Percentiles rank a stretch among this genome's conserved stretches.
Conservation (phyloP, 345 rosid genomes). For the Arabis alpina region DNA sequence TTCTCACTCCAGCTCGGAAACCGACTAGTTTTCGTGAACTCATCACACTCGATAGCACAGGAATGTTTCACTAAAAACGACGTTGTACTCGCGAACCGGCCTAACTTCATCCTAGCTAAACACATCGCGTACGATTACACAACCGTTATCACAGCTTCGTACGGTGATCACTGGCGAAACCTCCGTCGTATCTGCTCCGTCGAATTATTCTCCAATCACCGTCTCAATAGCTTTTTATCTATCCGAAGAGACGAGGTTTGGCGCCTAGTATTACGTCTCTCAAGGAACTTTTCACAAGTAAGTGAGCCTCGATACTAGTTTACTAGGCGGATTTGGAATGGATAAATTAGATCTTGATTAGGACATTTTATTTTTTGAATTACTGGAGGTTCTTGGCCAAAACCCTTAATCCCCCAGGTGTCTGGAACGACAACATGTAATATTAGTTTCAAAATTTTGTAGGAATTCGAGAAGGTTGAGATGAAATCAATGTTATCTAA, state of each 20-base stretch:
- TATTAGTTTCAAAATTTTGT: neutral
- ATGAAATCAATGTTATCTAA: conserved; percentile 43
- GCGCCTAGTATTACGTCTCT: conserved; percentile 38
- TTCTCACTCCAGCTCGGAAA: conserved; percentile 55
- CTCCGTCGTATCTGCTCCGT: conserved; percentile 53
- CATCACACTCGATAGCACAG: conserved; percentile 44
- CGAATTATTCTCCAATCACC: conserved; percentile 50
- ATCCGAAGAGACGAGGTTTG: conserved; percentile 51
- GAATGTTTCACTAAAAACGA: conserved; percentile 66
- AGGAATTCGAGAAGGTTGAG: conserved; percentile 45
- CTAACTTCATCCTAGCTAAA: conserved; percentile 34
- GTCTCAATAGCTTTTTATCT: conserved; percentile 39
- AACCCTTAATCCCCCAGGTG: too few species aligned
- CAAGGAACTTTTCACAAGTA: conserved; percentile 30
- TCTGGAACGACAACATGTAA: too few species aligned
- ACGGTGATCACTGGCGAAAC: conserved; percentile 70
- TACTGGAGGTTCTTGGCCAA: too few species aligned
- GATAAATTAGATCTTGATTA: neutral
- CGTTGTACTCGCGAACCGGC: conserved; percentile 57
- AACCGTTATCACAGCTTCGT: conserved; percentile 42
- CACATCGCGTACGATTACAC: conserved; percentile 48
- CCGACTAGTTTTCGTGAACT: conserved; percentile 49
- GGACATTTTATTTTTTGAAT: too few species aligned
- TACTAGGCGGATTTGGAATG: too few species aligned
- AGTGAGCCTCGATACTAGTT: neutral